These are phyloP conservation scores for Copromyces sp. DNA, from an alignment of 495 filamentous ascomycete genomes.

Conservation along the genomic window DNA sequence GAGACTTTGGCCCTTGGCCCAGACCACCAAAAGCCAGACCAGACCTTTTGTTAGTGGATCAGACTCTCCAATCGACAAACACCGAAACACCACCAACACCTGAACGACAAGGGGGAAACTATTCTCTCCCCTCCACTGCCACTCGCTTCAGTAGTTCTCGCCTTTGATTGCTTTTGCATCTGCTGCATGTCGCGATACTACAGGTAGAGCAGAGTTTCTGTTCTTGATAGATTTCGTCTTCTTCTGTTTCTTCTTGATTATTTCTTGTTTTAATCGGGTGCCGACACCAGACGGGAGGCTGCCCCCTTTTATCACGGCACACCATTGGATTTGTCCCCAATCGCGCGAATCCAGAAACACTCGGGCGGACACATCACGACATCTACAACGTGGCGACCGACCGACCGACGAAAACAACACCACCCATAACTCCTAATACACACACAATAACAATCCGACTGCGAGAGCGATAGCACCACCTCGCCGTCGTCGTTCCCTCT, in stretches of 20 bases:
- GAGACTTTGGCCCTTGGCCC: neutral
- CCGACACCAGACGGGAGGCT: neutral
- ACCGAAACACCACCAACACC: neutral
- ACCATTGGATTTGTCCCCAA: neutral
- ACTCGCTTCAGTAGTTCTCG: neutral
- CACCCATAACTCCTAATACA: neutral
- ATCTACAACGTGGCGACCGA: neutral
- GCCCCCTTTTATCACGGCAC: neutral
- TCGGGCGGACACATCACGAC: neutral
- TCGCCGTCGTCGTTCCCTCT: constrained; percentile 3
- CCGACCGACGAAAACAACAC: neutral
- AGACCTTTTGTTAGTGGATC: neutral
- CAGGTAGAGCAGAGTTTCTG: neutral
- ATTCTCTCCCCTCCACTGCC: neutral
- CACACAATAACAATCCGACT: neutral
- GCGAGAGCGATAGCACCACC: constrained; percentile 2
- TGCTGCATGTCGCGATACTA: neutral
- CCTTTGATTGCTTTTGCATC: neutral
- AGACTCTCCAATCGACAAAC: neutral
- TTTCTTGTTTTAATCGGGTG: neutral
- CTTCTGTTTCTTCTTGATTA: neutral
- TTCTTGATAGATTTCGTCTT: neutral
- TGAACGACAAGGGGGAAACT: neutral
- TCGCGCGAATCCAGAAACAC: neutral
- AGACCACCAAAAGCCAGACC: neutral